Percentiles rank a stretch among this genome's conserved stretches.
phyloP scores from a whole-genome alignment of 352 stramenopile genomes.

The Thalassiosira exigua region DNA sequence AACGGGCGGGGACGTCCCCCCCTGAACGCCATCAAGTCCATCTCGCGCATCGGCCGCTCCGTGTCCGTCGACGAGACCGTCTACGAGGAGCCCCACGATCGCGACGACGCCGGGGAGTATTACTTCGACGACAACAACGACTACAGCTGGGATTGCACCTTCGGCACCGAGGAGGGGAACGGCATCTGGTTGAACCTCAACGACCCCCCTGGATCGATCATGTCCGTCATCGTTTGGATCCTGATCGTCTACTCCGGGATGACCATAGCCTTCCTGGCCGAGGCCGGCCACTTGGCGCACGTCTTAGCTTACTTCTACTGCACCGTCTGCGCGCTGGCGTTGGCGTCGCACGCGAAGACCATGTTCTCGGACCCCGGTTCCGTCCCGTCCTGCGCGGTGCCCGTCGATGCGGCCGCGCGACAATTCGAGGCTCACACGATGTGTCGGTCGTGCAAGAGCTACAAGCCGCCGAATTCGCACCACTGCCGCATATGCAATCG shows the following conservation, averaged over 20 bases:
- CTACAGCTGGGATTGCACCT: conserved; percentile 60
- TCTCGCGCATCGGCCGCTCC: conserved; percentile 8
- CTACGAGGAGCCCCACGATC: neutral
- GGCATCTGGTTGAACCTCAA: conserved; percentile 80
- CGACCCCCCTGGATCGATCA: conserved; percentile 63
- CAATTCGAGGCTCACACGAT: conserved; percentile 18
- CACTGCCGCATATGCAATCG: conserved; percentile 88
- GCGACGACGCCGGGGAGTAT: no score
- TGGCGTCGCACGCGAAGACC: conserved; percentile 80
- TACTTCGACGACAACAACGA: conserved; percentile 84
- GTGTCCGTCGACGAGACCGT: conserved; percentile 21
- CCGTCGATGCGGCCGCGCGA: conserved; percentile 39
- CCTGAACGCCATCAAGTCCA: conserved; percentile 11
- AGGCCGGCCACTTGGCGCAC: conserved; percentile 51
- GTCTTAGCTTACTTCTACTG: conserved; percentile 63
- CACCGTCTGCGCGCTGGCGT: conserved; percentile 60
- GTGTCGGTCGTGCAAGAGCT: conserved; percentile 82
- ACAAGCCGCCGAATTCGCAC: conserved; percentile 85
- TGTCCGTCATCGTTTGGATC: conserved; percentile 74
- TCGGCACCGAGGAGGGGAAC: conserved; percentile 76
- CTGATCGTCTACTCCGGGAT: conserved; percentile 74
- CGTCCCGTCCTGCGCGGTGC: conserved; percentile 68
- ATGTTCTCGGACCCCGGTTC: conserved; percentile 77
- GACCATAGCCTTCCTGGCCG: conserved; percentile 77
- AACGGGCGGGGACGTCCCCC: neutral